Evolutionary conservation across 441 rosid genomes (phyloP), one percentile per base, ranked within the genome.

Genomic region (Mallotus japonicus): DNA sequence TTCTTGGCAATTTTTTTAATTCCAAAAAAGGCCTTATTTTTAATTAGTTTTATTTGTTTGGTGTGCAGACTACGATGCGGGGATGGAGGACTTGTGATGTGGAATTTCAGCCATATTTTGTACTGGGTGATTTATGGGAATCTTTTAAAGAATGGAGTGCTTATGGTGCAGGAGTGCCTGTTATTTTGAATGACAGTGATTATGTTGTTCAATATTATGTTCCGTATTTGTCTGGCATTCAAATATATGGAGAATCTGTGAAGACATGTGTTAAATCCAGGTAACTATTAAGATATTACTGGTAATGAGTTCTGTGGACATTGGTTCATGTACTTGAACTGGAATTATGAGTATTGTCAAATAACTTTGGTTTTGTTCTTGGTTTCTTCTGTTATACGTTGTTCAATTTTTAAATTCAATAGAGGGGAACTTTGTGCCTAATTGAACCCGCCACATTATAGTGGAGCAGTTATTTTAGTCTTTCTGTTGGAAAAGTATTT

Each of bases 121-220:
- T 82, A 59, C 86, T 92, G 32, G 92, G 87, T 4, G 93, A 92
- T 86, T 72, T 92, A 24, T 92, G 97, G 95, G 93, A 92, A 78
- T 85, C 95, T 4, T 90, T 88, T 55, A 84, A 85, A 70, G 93
- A 92, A 80, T 92, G 93, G 89, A 92, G 93, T 81, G 95, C 92
- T n/a, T 90, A 90, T 76, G 97, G 93, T 54, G 83, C 83, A 1
- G 93, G 95, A 53, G 93, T 92, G 65, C 95, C 93, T 64, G 77
- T 92, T 16, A 66, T 83, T 66, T 79, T 92, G 85, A 85, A 87
- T 70, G 76, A 83, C 70, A 79, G 78, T 57, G 93, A 92, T 80
- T 85, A 73, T 53, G 93, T 87, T 34, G 77, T 87, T 62, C 97
- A 90, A 78, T 92, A 92, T 58, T 92, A 90, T 47, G 97, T 92